Conservation (phyloP, 2,329 filamentous ascomycete species). For the Xylariales sp. region DNA sequence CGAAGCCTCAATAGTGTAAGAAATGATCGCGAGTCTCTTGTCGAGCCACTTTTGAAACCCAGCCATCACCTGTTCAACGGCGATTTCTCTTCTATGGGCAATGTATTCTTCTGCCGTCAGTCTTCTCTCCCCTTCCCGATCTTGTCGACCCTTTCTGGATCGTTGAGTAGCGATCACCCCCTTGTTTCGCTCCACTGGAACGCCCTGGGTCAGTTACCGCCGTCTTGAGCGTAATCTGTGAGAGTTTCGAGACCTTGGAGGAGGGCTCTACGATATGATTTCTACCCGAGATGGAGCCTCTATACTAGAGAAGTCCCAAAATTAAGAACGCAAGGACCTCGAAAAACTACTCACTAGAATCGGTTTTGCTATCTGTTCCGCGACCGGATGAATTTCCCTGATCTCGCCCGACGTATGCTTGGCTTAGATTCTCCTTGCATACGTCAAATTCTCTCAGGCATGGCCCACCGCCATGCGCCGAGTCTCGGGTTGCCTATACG, state of each 20-base stretch:
- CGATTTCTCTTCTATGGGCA: constrained; percentile 44
- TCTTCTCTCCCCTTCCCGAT: constrained; percentile 39
- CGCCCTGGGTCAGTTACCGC: neutral
- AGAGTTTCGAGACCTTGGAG: neutral
- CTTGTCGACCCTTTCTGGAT: constrained; percentile 43
- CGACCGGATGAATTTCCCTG: constrained; percentile 36
- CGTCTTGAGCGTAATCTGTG: neutral
- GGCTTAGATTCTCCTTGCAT: constrained; percentile 39
- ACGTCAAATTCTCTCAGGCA: constrained; percentile 38
- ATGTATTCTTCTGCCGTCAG: constrained; percentile 48
- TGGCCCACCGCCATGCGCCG: constrained; percentile 38
- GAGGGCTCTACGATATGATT: neutral
- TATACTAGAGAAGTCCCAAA: neutral
- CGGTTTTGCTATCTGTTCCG: constrained; percentile 36
- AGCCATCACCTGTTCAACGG: constrained; percentile 46
- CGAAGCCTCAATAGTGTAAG: constrained; percentile 46
- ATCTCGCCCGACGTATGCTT: constrained; percentile 38
- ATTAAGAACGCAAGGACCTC: neutral
- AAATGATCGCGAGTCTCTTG: constrained; percentile 47
- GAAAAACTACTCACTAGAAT: constrained; percentile 36
- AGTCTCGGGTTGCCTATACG: constrained; percentile 21
- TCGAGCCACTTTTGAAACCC: constrained; percentile 48
- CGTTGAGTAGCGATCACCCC: constrained; percentile 42
- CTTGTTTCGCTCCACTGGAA: constrained; percentile 44
- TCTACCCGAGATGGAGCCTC: neutral